phyloP scores from a whole-genome alignment of 2,329 filamentous ascomycete species.

The Colletotrichum sidae region DNA sequence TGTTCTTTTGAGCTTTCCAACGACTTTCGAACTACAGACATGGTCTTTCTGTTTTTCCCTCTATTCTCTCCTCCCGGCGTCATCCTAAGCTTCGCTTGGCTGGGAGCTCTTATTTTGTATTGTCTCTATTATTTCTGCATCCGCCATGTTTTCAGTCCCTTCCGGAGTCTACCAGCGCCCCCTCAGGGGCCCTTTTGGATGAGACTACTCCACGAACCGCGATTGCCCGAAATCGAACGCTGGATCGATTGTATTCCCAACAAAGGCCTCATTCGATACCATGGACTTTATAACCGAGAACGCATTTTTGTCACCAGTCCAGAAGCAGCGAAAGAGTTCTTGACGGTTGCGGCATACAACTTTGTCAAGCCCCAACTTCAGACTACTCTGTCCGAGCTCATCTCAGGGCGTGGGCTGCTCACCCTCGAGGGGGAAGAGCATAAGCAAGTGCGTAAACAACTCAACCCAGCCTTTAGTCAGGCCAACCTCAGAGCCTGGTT shows the following conservation, averaged over 20 bases:
- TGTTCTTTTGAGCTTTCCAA: too few species aligned
- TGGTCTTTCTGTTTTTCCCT: background rate
- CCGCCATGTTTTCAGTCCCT: background rate
- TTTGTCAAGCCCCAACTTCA: constrained; percentile 25
- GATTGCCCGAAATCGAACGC: constrained; percentile 35
- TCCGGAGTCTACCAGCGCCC: background rate
- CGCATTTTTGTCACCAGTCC: constrained; percentile 47
- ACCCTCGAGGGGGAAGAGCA: constrained; percentile 2
- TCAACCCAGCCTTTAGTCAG: background rate
- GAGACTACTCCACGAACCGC: constrained; percentile 7
- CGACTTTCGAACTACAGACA: background rate
- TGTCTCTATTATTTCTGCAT: background rate
- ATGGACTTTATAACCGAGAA: constrained; percentile 56
- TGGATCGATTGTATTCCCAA: constrained; percentile 56
- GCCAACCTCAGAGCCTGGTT: background rate
- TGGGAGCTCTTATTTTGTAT: background rate
- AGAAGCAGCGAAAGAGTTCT: constrained; percentile 24
- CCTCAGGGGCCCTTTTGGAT: background rate
- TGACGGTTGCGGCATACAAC: constrained; percentile 17
- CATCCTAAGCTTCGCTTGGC: too few species aligned
- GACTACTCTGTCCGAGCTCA: background rate
- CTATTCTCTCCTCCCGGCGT: background rate
- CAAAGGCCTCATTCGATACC: constrained; percentile 58
- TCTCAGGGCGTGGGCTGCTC: background rate
- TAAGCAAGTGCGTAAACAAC: background rate